Conservation (phyloP, 2,329 filamentous ascomycete species). For the Cladophialophora chaetospira region DNA sequence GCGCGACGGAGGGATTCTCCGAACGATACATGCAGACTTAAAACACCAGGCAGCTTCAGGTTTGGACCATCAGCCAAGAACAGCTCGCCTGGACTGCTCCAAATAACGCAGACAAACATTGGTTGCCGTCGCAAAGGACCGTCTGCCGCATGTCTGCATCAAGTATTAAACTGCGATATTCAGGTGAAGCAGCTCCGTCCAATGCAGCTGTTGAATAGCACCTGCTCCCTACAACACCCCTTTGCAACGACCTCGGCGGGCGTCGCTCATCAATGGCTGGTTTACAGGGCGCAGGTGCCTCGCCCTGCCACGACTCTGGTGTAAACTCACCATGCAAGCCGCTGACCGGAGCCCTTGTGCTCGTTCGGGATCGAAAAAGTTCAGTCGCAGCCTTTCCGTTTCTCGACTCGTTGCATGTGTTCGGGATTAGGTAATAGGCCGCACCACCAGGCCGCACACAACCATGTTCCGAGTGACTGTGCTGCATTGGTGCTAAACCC, state of each 20-base stretch:
- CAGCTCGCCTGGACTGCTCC: too few species aligned
- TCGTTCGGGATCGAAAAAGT: not conserved
- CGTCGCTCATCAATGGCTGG: too few species aligned
- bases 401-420: not conserved
- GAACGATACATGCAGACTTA: not conserved
- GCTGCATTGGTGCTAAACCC: constrained; percentile 31
- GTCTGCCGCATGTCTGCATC: not conserved
- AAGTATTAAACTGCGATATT: not conserved
- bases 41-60: not conserved
- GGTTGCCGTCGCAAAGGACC: not conserved
- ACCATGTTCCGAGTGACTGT: not conserved
- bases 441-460: not conserved
- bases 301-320: too few species aligned
- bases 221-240: not conserved
- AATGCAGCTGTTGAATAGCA: not conserved
- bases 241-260: too few species aligned
- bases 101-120: too few species aligned
- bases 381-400: not conserved
- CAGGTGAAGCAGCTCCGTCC: not conserved
- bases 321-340: not conserved
- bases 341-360: not conserved
- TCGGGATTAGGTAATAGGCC: not conserved
- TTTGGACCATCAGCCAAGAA: too few species aligned
- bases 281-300: too few species aligned
- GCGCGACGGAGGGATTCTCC: not conserved